Evolutionary conservation across 2,329 filamentous ascomycete species (phyloP), one percentile per base, ranked within the genome.

Genomic region (Arthrinium puccinioides): DNA sequence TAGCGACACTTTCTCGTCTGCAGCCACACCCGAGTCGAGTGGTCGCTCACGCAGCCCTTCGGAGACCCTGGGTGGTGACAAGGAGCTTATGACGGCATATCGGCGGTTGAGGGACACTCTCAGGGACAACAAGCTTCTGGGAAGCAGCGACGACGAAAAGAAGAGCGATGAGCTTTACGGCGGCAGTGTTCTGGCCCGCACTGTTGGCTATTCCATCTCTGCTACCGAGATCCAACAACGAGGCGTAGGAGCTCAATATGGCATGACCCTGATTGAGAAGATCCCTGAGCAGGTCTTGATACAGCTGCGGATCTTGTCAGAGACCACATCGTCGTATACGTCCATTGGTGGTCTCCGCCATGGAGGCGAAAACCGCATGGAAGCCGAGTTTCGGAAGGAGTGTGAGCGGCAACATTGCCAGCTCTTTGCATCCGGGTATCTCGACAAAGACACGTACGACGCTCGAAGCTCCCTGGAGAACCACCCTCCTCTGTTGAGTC

Each of bases 151-250:
- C 15, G 32, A 44, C 27, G 50, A 60, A 26, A 54, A 54, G 32
- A 54, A 51, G 26, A 50, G 53, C 13, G 64, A 69, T 34, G 67
- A 76, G 39, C 56, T 82, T 5, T 63, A 61, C 38, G 62, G 59
- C 16, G 74, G 72, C 40, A 79, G 84, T 49, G 72, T 73, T 2
- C 60, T 88, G 9, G 74, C 79, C 11, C 70, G 72, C 40, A 69
- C 79, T 2, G 78, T 96, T 11, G 90, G 87, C 2, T 87, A 81
- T 55, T 90, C 89, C 0, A 88, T 98, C 41, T 82, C 88, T 8
- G 81, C 88, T 0, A 80, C 86, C 4, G 92, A 98, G 62, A 95
- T 97, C 46, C 82, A 89, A 45, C 88, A 96, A 57, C 83, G 92
- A 49, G 92, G 92, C 6, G 70, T 87, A 4, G 84, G 87, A 49